Evolutionary conservation across 805 yeast species (phyloP).

Genomic region (Lachancea meyersii): DNA sequence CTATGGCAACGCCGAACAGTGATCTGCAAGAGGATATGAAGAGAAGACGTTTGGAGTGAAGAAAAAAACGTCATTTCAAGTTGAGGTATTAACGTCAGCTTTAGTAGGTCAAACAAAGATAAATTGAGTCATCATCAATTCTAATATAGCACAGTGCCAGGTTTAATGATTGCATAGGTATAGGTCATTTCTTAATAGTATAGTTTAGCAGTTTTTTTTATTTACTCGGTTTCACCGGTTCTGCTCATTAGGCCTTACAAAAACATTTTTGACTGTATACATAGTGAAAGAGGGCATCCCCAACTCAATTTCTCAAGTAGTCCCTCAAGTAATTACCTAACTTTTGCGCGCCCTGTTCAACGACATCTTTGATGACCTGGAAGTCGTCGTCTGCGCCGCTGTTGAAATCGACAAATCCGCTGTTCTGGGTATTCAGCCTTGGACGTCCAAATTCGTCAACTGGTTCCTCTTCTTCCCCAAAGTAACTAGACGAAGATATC

Average conservation of each 20-base stretch:
- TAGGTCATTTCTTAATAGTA: background rate
- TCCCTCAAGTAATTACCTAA: slow-evolving; percentile 82
- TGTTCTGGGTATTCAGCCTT: slow-evolving; percentile 21
- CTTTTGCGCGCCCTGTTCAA: slow-evolving; percentile 91
- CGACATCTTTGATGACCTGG: slow-evolving; percentile 80
- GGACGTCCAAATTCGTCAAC: slow-evolving; percentile 28
- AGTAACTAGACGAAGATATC: slow-evolving; percentile 87
- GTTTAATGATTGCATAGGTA: slow-evolving; percentile 2
- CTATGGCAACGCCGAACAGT: slow-evolving; percentile 33
- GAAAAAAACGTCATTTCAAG: background rate
- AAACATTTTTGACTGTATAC: background rate
- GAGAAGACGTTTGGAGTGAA: slow-evolving; percentile 29
- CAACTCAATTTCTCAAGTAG: slow-evolving; percentile 47
- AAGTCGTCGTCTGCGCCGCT: slow-evolving; percentile 84
- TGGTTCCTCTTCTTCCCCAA: slow-evolving; percentile 60
- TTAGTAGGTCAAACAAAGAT: too few relatives aligned
- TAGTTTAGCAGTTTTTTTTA: background rate
- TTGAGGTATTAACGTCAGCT: background rate
- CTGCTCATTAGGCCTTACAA: background rate
- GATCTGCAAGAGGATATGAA: slow-evolving; percentile 28
- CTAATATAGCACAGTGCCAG: background rate
- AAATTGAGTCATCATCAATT: background rate
- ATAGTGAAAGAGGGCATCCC: background rate
- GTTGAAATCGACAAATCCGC: slow-evolving; percentile 53
- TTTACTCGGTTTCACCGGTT: background rate